Base-by-base conservation (phyloP, 129 eudicot genomes). In the Scalesia atractyloides region DNA sequence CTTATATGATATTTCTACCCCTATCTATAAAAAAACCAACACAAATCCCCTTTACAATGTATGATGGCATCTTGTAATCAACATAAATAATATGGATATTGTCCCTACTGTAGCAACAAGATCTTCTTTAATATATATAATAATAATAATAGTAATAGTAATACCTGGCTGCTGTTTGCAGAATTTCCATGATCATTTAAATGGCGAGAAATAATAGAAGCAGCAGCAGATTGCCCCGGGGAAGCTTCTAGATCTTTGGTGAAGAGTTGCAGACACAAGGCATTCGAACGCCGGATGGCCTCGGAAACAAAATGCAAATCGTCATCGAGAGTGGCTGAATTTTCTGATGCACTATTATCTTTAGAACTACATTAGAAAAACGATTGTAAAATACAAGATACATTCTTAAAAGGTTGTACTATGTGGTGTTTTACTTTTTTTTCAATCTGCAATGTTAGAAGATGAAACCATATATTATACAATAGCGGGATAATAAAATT, bases 211-310 rank as follows among this genome's bases (percentile, higher is more conserved):
- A 94, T 78, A 43, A 94, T 88, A 11, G 99, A 94, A 70, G 94
- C 78, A 17, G 99, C 99, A 58, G 89, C 93, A 79, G 92, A 84
- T 69, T 94, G 93, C 71, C 99, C 99, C 0, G 94, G 91, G 79
- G 68, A 83, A 84, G 81, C 87, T 83, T 94, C 99, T 75, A 75
- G 69, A 34, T 94, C 96, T 86, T 90, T 94, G 8, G 82, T 67
- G 72, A 82, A 94, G 64, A 90, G 90, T 87, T 94, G 99, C 85
- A 94, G 80, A 76, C 99, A 82, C 39, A 74, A 81, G 48, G 89
- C 81, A 81, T 90, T 90, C 63, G 99, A 94, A 67, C 99, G 96
- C 51, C 94, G 93, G 53, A 73, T 81, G 63, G 96, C 91, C 93
- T 94, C 97, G 70, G 76, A 89, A 81, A 88, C 87, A 82, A 82